Evolutionary conservation across 345 rosid genomes (phyloP).

Genomic region (Gossypium anomalum): DNA sequence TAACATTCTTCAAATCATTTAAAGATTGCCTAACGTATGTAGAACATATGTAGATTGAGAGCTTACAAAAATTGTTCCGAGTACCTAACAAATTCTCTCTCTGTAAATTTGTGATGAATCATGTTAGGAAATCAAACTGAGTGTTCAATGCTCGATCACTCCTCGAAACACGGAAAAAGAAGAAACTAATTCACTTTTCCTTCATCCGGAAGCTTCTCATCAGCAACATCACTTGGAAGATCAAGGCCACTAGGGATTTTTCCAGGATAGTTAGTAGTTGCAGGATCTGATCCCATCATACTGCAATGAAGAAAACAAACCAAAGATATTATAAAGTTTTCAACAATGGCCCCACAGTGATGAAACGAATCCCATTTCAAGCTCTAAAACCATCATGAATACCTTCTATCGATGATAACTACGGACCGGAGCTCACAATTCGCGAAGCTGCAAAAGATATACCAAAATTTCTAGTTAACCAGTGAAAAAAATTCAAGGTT

Average conservation of each 20-base stretch:
- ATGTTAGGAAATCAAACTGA: not conserved
- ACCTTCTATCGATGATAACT: conserved; percentile 58
- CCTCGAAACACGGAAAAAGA: not conserved
- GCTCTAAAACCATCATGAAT: conserved; percentile 10
- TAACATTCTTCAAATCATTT: not conserved
- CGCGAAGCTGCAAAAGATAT: conserved; percentile 45
- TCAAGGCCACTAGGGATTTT: conserved; percentile 48
- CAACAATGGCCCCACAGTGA: not conserved
- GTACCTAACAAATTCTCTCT: not conserved
- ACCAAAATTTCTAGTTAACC: conserved; percentile 12
- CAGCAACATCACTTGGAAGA: conserved; percentile 53
- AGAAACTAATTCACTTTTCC: not conserved
- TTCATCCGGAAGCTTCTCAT: conserved; percentile 19
- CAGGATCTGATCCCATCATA: conserved; percentile 36
- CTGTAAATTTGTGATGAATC: conserved; percentile 1
- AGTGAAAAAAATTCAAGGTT: not conserved
- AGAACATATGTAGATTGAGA: not conserved
- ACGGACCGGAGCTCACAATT: conserved; percentile 78
- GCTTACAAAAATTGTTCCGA: not conserved
- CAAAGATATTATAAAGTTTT: not conserved
- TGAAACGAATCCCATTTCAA: not conserved
- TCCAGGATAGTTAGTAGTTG: conserved; percentile 53
- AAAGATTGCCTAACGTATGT: not conserved
- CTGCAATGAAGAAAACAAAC: conserved; percentile 26
- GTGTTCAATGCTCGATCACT: not conserved